phyloP scores from a whole-genome alignment of 2,329 filamentous ascomycete species.

The Periglandula ipomoeae region DNA sequence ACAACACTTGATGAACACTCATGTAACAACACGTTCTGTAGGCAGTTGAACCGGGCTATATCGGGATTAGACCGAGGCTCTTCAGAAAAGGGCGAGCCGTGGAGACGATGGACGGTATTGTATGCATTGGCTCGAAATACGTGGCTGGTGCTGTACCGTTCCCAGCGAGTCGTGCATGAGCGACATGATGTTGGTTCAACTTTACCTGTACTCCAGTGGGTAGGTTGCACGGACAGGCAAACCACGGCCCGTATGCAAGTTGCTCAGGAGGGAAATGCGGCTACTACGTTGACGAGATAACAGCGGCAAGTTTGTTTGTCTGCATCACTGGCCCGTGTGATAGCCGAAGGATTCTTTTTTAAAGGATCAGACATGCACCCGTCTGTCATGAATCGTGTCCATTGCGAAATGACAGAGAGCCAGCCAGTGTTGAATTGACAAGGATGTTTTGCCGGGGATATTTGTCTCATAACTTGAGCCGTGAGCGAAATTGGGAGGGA shows the following conservation, averaged over 20 bases:
- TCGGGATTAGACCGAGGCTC: neutral
- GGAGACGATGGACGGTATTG: neutral
- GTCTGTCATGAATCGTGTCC: neutral
- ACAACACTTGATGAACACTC: neutral
- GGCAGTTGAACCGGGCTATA: neutral
- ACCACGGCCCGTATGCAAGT: neutral
- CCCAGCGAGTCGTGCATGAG: too few species aligned
- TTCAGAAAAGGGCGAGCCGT: neutral
- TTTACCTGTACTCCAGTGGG: too few species aligned
- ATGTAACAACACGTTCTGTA: neutral
- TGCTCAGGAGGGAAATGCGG: neutral
- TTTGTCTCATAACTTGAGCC: neutral
- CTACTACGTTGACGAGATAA: neutral
- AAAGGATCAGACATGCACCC: neutral
- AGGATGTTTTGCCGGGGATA: too few species aligned
- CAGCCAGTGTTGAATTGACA: too few species aligned
- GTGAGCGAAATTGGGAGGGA: neutral
- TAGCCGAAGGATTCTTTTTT: neutral
- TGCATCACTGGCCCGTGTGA: neutral
- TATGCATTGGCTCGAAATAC: neutral
- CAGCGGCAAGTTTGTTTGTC: neutral
- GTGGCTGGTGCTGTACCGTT: neutral
- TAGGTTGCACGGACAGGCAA: too few species aligned
- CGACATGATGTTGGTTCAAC: too few species aligned
- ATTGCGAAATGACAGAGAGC: too few species aligned